These are phyloP conservation scores for Phaeosphaeriaceae sp. DNA, from an alignment of 2,329 filamentous ascomycete species.

Conservation along the genomic window DNA sequence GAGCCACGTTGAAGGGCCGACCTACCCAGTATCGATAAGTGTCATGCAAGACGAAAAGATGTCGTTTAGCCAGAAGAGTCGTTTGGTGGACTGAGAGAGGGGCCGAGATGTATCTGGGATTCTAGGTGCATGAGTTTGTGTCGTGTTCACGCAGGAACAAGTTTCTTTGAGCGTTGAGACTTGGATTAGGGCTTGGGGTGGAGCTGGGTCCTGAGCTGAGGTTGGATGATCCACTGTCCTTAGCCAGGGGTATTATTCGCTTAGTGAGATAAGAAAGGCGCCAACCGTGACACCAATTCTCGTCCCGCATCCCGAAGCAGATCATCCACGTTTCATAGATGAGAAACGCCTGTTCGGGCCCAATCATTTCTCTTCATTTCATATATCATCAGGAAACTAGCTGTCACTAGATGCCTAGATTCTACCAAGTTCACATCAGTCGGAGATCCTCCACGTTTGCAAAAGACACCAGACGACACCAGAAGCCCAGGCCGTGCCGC, in stretches of 20 bases:
- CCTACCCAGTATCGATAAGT: constrained; percentile 12
- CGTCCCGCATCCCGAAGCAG: constrained; percentile 7
- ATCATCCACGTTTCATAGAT: constrained; percentile 6
- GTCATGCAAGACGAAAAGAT: constrained; percentile 13
- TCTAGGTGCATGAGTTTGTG: constrained; percentile 7
- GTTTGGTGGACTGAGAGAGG: constrained; percentile 7
- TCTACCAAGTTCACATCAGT: not conserved
- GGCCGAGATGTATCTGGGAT: too few species aligned
- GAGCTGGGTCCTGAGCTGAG: constrained; percentile 5
- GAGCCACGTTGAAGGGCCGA: constrained; percentile 20
- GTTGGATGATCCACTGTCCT: constrained; percentile 1
- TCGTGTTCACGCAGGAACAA: constrained; percentile 19
- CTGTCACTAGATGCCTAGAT: not conserved
- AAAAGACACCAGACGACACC: not conserved
- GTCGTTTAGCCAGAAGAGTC: not conserved
- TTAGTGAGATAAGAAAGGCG: constrained; percentile 13
- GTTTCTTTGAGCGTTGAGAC: not conserved
- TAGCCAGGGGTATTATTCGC: constrained; percentile 12
- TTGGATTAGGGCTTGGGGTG: not conserved
- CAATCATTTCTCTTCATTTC: constrained; percentile 1
- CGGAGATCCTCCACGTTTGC: not conserved
- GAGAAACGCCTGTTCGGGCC: not conserved
- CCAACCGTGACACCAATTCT: constrained; percentile 13
- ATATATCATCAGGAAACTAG: not conserved
- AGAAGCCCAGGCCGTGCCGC: constrained; percentile 1